Evolutionary conservation across 164 flowering plant genomes (phyloP), one percentile per base, ranked within the genome.

Genomic region (Magnolia kwangsiensis): DNA sequence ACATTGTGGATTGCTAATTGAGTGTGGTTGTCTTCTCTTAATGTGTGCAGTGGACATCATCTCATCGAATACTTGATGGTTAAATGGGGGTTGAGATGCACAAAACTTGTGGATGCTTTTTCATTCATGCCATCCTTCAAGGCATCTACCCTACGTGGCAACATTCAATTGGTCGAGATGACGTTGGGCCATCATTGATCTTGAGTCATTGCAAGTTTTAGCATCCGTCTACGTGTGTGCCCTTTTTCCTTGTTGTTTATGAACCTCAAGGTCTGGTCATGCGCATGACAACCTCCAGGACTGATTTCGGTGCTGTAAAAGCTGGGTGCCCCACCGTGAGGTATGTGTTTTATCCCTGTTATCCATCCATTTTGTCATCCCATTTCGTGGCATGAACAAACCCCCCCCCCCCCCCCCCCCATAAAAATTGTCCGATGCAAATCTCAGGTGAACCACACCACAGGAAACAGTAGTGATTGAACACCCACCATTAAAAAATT

Each of bases 61-160:
- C 93, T 93, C 3, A 90, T 95, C 79, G 98, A 92, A 85, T 92
- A 90, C 82, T 84, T 93, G 85, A 88, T 95, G 97, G 89, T 85
- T 67, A 95, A 95, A 78, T 95, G 99, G 99, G 85, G 91, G n/a
- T 83, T 95, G 78, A 92, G 92, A 79, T 93, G 98, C 71, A 78
- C 80, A 66, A 95, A 89, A 75, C 91, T 92, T 80, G 73, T 93
- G 50, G 97, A 95, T 80, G 97, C 91, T 63, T 93, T 86, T 79
- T 90, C 99, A 10, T 89, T 95, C 81, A 74, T 95, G 89, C 99
- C 99, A 69, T 76, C 86, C 7, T 24, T 59, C 76, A 95, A 95
- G 83, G 85, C 91, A 51, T 81, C 93, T 66, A 75, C 70, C 55
- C 79, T 90, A 9, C 87, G 84, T 55, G 97, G 95, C 71, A 92